phyloP scores from a whole-genome alignment of 139 green algal genomes.

The Nannochloris sp. region DNA sequence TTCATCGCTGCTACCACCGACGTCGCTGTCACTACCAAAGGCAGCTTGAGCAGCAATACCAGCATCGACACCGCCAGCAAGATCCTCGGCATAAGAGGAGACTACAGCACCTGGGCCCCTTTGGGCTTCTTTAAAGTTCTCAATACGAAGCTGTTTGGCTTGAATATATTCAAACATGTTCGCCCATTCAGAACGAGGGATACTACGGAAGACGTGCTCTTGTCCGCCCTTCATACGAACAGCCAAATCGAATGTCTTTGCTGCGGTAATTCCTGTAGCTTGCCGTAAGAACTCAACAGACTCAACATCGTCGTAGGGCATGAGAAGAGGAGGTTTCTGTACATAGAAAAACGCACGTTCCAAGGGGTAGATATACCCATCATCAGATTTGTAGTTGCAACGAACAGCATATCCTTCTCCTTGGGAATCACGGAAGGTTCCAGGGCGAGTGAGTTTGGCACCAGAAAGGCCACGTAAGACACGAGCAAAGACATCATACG shows the following conservation, averaged over 20 bases:
- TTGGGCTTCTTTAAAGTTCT: conserved; percentile 72
- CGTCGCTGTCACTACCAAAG: neutral
- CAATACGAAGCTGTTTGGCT: conserved; percentile 72
- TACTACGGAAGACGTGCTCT: conserved; percentile 73
- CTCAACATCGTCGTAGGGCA: conserved; percentile 81
- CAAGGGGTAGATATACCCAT: conserved; percentile 90
- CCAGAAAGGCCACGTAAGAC: conserved; percentile 73
- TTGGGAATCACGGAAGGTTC: conserved; percentile 49
- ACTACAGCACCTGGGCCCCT: conserved; percentile 43
- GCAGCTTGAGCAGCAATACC: neutral
- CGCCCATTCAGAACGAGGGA: conserved; percentile 81
- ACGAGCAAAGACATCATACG: conserved; percentile 82
- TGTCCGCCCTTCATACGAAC: conserved; percentile 55
- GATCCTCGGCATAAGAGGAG: conserved; percentile 40
- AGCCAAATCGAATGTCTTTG: conserved; percentile 89
- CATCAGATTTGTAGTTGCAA: conserved; percentile 82
- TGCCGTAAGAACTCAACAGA: conserved; percentile 90
- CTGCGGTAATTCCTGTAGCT: conserved; percentile 34
- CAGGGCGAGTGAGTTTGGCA: conserved; percentile 74
- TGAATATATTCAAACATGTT: conserved; percentile 90
- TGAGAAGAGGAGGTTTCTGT: conserved; percentile 90
- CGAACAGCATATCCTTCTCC: conserved; percentile 54
- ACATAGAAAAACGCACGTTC: conserved; percentile 97
- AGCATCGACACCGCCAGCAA: neutral
- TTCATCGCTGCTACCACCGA: conserved; percentile 32